Evolutionary conservation across 345 rosid genomes (phyloP).

Genomic region (Melaleuca quinquenervia): DNA sequence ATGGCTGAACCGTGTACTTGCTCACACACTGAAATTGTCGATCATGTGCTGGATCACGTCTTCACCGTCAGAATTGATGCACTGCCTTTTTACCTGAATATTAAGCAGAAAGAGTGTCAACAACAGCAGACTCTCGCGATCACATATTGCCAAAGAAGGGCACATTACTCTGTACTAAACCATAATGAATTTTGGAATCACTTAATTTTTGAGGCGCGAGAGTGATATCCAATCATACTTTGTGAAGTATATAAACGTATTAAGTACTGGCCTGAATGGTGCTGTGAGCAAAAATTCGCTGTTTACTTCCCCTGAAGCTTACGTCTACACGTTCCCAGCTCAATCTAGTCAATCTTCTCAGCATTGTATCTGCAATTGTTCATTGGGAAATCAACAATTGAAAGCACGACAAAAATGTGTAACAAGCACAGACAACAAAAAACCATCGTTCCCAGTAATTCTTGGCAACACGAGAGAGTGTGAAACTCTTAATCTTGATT

Average conservation of each 20-base stretch:
- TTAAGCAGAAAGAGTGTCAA: neutral
- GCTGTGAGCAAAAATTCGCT: slow-evolving; percentile 55
- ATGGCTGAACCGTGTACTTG: neutral
- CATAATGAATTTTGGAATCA: neutral
- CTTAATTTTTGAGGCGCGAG: neutral
- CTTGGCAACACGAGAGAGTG: neutral
- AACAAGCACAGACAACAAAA: neutral
- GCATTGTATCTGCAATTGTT: slow-evolving; percentile 56
- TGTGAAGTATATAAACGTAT: neutral
- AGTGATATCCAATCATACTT: neutral
- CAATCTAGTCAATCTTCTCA: slow-evolving; percentile 46
- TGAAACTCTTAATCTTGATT: neutral
- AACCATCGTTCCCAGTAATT: neutral
- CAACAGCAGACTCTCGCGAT: neutral
- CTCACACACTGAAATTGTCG: slow-evolving; percentile 46
- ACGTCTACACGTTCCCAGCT: slow-evolving; percentile 83
- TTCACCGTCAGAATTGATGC: slow-evolving; percentile 61
- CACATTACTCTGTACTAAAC: neutral
- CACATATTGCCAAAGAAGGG: neutral
- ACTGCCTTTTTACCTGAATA: slow-evolving; percentile 50
- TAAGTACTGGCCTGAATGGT: slow-evolving; percentile 66
- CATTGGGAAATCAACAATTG: neutral
- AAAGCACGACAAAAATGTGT: neutral
- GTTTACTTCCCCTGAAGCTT: slow-evolving; percentile 58
- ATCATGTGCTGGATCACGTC: slow-evolving; percentile 79